Evolutionary conservation across 2,329 filamentous ascomycete species (phyloP).

Genomic region (Alternaria conjuncta): DNA sequence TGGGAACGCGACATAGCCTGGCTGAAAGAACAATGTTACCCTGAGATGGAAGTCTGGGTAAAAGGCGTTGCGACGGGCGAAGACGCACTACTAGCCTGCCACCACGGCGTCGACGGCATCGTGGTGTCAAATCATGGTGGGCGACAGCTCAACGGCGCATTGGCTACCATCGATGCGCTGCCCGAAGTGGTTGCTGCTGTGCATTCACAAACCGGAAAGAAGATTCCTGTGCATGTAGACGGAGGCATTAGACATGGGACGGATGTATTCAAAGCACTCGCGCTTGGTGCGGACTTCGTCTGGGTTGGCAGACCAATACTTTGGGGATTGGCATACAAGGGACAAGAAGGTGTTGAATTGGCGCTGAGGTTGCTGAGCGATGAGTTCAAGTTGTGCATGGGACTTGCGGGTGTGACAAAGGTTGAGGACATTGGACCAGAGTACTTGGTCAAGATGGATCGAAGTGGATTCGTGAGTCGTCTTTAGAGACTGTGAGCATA

Average conservation of each 20-base stretch:
- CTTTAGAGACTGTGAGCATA: conserved; percentile 46
- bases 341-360: conserved; percentile 29
- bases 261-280: conserved; percentile 93
- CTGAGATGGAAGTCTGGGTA: conserved; percentile 48
- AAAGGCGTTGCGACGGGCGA: conserved; percentile 52
- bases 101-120: conserved; percentile 54
- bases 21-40: conserved; percentile 25
- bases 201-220: conserved; percentile 16
- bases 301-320: conserved; percentile 64
- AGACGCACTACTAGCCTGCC: conserved; percentile 52
- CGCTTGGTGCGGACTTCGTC: conserved; percentile 87
- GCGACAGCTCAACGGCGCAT: conserved; percentile 57
- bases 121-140: conserved; percentile 61
- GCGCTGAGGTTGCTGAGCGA: conserved; percentile 24
- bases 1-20: conserved; percentile 35
- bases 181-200: conserved; percentile 67
- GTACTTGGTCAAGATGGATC: conserved; percentile 31
- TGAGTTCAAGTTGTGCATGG: conserved; percentile 34
- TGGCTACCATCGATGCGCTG: conserved; percentile 42
- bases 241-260: conserved; percentile 87
- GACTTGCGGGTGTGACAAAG: conserved; percentile 27
- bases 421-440: conserved; percentile 31
- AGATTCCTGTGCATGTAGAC: conserved; percentile 79
- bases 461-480: conserved; percentile 27
- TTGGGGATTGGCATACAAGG: conserved; percentile 67